Evolutionary conservation across 306 rosid genomes (phyloP), one percentile per base, ranked within the genome.

Genomic region (Pyrus communis): DNA sequence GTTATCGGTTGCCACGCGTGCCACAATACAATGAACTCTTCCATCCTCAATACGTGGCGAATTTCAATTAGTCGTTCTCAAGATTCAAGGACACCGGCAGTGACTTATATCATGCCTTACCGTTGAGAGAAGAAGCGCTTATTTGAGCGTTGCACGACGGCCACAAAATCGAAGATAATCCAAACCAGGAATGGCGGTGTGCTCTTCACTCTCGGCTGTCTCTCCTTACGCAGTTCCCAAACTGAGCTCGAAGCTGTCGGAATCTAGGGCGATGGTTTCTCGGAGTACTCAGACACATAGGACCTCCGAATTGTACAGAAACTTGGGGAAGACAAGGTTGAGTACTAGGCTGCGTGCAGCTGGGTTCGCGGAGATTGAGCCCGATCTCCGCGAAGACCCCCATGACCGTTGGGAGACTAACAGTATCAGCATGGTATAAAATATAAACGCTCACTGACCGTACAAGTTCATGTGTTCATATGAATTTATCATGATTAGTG

Each of bases 351-450:
- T 89, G 75, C 83, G 84, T 11, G 97, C 92, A 15, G 88, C 84
- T 5, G 96, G 97, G 73, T 89, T 94, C 30, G 69, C 86, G 27
- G 88, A 88, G 74, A 77, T 87, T 65, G 96, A 94, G 77, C 97
- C 95, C 49, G 97, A 94, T 79, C 89, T 94, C 71, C 90, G 83
- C 71, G 98, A 94, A 82, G 98, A 94, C 11, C 90, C 91, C 3
- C 74, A n/a, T 40, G 88, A 92, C 43, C 95, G 79, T 23, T 87
- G 87, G 89, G 82, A 61, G 27, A 85, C 89, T 2, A 90, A 88
- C 80, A 83, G 96, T 66, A 70, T 94, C 70, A 82, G 84, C 77
- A 12, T 81, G 82, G 97, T 93, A 87, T 1, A 38, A 9, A 11
- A 15, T 45, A 45, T 3, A 45, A 12, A 45, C 51, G 5, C 51